These are phyloP conservation scores for Penicillium taxi DNA, from an alignment of 495 filamentous ascomycete genomes.

Conservation along the genomic window DNA sequence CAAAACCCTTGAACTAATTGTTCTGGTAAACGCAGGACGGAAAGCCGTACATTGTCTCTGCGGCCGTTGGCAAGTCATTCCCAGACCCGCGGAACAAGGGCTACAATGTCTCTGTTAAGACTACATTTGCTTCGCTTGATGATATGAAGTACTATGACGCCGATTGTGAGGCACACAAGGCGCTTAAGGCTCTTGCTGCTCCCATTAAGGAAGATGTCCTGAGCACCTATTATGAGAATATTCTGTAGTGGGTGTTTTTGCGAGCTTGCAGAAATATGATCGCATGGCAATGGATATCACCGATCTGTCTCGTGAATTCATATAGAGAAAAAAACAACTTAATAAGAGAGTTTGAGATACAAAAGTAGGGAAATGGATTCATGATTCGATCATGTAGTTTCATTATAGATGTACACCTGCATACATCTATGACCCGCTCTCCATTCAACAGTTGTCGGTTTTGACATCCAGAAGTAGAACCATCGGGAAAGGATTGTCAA, in stretches of 20 bases:
- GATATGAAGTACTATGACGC: conserved; percentile 67
- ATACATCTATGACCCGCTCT: conserved; percentile 13
- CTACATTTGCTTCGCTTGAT: conserved; percentile 51
- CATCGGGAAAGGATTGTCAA: neutral
- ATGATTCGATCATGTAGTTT: no score
- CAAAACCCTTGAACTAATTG: neutral
- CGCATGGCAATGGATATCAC: no score
- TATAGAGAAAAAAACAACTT: neutral
- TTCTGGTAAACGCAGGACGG: conserved; percentile 40
- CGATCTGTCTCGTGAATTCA: no score
- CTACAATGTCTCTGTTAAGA: conserved; percentile 53
- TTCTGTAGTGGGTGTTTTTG: no score
- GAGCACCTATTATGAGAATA: conserved; percentile 43
- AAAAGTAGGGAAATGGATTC: no score
- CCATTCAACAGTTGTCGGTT: neutral
- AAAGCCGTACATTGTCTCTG: conserved; percentile 56
- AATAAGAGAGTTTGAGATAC: no score
- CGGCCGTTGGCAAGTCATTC: conserved; percentile 36
- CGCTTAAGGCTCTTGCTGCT: conserved; percentile 44
- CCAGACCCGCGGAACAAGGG: conserved; percentile 52
- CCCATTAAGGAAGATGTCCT: conserved; percentile 37
- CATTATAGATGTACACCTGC: conserved; percentile 28
- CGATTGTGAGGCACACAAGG: conserved; percentile 53
- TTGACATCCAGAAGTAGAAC: conserved; percentile 2
- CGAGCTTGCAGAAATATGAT: no score